phyloP scores from a whole-genome alignment of 768 basidiomycete species.

The Pleurotus platypus region DNA sequence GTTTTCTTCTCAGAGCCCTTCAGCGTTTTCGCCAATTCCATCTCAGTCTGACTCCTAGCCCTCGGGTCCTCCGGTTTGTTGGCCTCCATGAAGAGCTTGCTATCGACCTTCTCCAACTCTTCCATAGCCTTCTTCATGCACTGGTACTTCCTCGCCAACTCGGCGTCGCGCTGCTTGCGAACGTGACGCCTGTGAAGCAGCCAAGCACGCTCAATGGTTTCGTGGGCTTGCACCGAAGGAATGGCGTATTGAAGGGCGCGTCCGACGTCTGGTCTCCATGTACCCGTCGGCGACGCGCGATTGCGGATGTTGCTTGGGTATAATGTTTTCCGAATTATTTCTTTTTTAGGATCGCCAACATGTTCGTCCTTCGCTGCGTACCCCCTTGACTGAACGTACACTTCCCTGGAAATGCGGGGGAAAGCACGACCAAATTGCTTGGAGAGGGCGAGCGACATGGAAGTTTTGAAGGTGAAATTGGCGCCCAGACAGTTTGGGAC shows the following conservation, averaged over 20 bases:
- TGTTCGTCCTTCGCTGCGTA: slow-evolving; percentile 44
- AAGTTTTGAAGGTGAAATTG: too few relatives aligned
- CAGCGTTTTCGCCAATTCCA: slow-evolving; percentile 56
- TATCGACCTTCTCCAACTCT: slow-evolving; percentile 61
- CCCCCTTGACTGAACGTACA: slow-evolving; percentile 5
- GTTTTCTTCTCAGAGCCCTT: slow-evolving; percentile 65
- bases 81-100: slow-evolving; percentile 61
- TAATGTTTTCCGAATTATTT: slow-evolving; percentile 73
- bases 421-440: too few relatives aligned
- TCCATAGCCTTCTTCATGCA: slow-evolving; percentile 87
- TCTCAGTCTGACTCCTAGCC: slow-evolving; percentile 49
- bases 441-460: not conserved
- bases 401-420: not conserved
- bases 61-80: slow-evolving; percentile 65
- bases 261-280: slow-evolving; percentile 80
- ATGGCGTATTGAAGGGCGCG: slow-evolving; percentile 79
- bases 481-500: too few relatives aligned
- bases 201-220: slow-evolving; percentile 92
- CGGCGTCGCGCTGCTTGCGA: slow-evolving; percentile 64
- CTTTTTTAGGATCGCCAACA: slow-evolving; percentile 55
- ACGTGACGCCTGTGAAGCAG: slow-evolving; percentile 73
- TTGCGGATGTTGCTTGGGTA: slow-evolving; percentile 78
- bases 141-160: slow-evolving; percentile 72
- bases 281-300: slow-evolving; percentile 45
- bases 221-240: slow-evolving; percentile 84